Evolutionary conservation across 2,329 filamentous ascomycete species (phyloP).

Genomic region (Stagonosporopsis tanaceti): DNA sequence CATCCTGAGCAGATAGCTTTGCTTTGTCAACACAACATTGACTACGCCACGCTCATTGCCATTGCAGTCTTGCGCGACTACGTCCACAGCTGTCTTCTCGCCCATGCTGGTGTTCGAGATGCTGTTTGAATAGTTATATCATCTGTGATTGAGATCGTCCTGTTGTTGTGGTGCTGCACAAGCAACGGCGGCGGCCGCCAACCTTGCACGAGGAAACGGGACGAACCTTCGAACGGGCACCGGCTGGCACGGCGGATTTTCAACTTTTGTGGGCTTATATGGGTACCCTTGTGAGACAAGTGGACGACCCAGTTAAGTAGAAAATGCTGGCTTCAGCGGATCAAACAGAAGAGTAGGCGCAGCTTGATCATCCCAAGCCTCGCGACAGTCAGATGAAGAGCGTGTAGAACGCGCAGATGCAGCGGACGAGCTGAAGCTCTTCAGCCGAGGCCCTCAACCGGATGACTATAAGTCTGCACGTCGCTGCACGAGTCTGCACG

Average conservation of each 20-base stretch:
- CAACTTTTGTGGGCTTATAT: not conserved
- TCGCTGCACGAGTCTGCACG: not conserved
- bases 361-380: not conserved
- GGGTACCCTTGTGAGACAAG: slow-evolving; percentile 1
- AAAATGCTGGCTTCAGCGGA: not conserved
- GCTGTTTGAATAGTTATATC: not conserved
- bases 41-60: slow-evolving; percentile 22
- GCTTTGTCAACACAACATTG: slow-evolving; percentile 12
- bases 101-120: slow-evolving; percentile 12
- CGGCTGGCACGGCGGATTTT: slow-evolving; percentile 6
- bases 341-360: not conserved
- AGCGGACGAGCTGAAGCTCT: not conserved
- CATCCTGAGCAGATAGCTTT: slow-evolving; percentile 65
- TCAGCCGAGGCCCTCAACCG: not conserved
- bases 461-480: not conserved
- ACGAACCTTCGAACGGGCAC: slow-evolving; percentile 10
- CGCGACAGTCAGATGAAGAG: not conserved
- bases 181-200: not conserved
- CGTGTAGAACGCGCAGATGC: not conserved
- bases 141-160: not conserved
- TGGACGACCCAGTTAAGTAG: slow-evolving; percentile 1
- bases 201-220: slow-evolving; percentile 1
- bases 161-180: not conserved
- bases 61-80: slow-evolving; percentile 22
- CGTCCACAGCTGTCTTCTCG: slow-evolving; percentile 29